A percentile compares a stretch with the other conserved stretches of the same genome.
Evolutionary conservation across 2,329 filamentous ascomycete genomes (phyloP).

Genomic region (Phialophora expanda): DNA sequence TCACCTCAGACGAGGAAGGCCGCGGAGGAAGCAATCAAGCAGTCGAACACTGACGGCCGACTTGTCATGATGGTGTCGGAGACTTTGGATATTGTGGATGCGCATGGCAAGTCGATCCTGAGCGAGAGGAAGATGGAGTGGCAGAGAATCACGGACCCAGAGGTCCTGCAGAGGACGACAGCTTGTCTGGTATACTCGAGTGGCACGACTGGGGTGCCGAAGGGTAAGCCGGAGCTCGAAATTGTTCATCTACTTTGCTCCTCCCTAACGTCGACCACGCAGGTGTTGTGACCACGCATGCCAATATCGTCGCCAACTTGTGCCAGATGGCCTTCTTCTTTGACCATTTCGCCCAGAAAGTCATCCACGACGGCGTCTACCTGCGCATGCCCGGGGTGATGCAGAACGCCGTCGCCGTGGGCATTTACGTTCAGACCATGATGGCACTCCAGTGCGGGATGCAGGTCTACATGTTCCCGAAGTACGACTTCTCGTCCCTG

Average conservation of each 20-base stretch:
- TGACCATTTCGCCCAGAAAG: constrained; percentile 25
- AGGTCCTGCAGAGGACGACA: constrained; percentile 57
- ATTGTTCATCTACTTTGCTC: not conserved
- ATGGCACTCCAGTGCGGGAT: constrained; percentile 30
- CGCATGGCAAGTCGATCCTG: constrained; percentile 43
- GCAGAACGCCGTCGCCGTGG: constrained; percentile 31
- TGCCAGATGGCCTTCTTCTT: constrained; percentile 33
- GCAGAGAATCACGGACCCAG: constrained; percentile 58
- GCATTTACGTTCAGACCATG: constrained; percentile 33
- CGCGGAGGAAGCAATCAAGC: constrained; percentile 56
- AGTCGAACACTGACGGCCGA: constrained; percentile 51
- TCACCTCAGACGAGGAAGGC: constrained; percentile 58
- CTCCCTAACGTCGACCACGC: not conserved
- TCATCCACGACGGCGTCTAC: constrained; percentile 25
- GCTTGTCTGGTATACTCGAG: constrained; percentile 75
- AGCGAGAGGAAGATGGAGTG: constrained; percentile 55
- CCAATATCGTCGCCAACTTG: constrained; percentile 31
- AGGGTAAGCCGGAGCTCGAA: constrained; percentile 51
- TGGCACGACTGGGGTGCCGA: constrained; percentile 76
- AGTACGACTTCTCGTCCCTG: constrained; percentile 29
- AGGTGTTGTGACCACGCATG: constrained; percentile 30
- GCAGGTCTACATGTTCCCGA: constrained; percentile 32
- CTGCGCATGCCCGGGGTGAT: constrained; percentile 33
- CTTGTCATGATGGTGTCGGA: constrained; percentile 57
- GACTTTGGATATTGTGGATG: constrained; percentile 37